Base-by-base conservation (phyloP, 1,139 yeast species). In the Pichia sp. region DNA sequence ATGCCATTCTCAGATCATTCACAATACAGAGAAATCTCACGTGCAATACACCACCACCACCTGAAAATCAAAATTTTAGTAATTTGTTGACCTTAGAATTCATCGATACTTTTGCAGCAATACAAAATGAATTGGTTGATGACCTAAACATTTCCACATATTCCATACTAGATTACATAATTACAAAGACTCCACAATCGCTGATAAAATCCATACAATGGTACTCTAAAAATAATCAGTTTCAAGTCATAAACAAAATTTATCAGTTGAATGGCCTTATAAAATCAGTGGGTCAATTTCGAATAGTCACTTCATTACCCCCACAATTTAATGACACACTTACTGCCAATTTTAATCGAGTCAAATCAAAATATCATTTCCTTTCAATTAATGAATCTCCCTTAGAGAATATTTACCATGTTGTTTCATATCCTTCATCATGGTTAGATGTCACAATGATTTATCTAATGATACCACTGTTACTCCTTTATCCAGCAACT, bases 401-500 rank as follows among this genome's bases (percentile, higher is more conserved):
- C 5, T 21, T 3, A 18, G 28, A 20, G 2, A 23, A 22, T 14
- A 26, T 18, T 8, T 42, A 41, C 36, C 39, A 39, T 21, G 24
- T 50, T 4, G 17, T 28, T 10, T 43, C 31, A 36, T 37, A 42
- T 23, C 35, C 41, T 14, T 43, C 46, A 32, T 41, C 38, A 20
- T 23, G 31, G 9, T 14, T 49, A 4, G 57, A 53, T 34, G 31
- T 54, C 18, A 21, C 58, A 1, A 11, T 66, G 0, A 48, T 66
- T 6, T 33, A 49, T 0, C 15, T 56, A 1, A 51, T 61, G 1
- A 69, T 69, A 43, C 38, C 58, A 1, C 33, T 59, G 3, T 54
- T 68, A 3, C 43, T 60, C 0, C 20, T 62, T 3, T 70, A 70
- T 47, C 58, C 66, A 36, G 38, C 61, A 4, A 52, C 79, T n/a